These are phyloP conservation scores for Cordyceps cicadae DNA, from an alignment of 2,329 filamentous ascomycete species.

Conservation along the genomic window DNA sequence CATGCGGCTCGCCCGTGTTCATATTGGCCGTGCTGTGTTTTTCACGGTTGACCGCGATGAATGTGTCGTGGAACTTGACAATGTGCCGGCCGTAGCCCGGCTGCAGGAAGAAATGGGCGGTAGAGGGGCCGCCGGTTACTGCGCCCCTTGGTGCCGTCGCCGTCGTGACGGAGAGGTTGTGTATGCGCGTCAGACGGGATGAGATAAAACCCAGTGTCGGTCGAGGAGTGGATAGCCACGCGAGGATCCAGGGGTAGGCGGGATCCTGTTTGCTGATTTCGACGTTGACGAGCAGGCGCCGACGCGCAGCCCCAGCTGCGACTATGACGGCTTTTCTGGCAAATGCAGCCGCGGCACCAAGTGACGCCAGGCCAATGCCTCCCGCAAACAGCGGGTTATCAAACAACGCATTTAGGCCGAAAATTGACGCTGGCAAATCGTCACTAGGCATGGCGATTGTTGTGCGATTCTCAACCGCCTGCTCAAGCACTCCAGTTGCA, in stretches of 20 bases:
- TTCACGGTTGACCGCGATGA: slow-evolving; percentile 78
- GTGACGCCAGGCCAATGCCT: slow-evolving; percentile 83
- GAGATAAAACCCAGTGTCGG: slow-evolving; percentile 52
- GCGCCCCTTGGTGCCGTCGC: slow-evolving; percentile 52
- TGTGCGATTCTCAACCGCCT: neutral
- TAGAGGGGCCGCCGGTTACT: slow-evolving; percentile 55
- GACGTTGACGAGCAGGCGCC: slow-evolving; percentile 84
- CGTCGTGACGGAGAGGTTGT: slow-evolving; percentile 51
- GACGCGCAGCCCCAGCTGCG: slow-evolving; percentile 65
- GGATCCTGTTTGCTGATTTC: slow-evolving; percentile 93
- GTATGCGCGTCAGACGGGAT: slow-evolving; percentile 49
- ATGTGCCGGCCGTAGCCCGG: slow-evolving; percentile 87
- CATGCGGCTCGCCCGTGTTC: slow-evolving; percentile 81
- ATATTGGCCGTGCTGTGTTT: slow-evolving; percentile 77
- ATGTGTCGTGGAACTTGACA: slow-evolving; percentile 76
- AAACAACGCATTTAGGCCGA: slow-evolving; percentile 51
- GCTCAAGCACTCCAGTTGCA: neutral
- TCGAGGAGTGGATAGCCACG: slow-evolving; percentile 86
- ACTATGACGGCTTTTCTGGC: slow-evolving; percentile 69
- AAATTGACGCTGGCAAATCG: slow-evolving; percentile 23
- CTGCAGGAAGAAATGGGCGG: slow-evolving; percentile 78
- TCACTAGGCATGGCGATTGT: slow-evolving; percentile 23
- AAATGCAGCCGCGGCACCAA: slow-evolving; percentile 74
- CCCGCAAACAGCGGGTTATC: slow-evolving; percentile 57
- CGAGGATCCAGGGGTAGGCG: slow-evolving; percentile 87